Base-by-base conservation (phyloP, 129 eudicot species). In the sunflower (Helianthus annuus) region DNA sequence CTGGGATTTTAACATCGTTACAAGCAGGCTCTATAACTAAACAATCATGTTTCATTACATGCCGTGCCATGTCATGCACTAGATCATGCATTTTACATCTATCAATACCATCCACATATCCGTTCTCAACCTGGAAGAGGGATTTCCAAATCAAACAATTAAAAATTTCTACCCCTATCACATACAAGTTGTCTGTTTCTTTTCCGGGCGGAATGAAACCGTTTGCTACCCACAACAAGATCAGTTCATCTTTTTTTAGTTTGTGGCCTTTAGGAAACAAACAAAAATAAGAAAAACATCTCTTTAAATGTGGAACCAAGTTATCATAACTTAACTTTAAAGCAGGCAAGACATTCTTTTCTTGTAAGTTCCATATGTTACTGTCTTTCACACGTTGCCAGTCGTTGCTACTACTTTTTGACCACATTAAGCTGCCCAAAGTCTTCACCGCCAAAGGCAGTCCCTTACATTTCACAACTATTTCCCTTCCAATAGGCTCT, bases 251-350 rank as follows among this genome's bases (percentile, higher is more conserved):
- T 6, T 32, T 68, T 4, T 2, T 7, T 45, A 49, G 3, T 34
- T 2, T 0, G 32, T n/a, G 51, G n/a, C 73, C 45, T 14, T 49
- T 32, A 0, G 48, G 46, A 68, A 68, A 48, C 59, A 34, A 10
- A 54, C 54, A 51, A 58, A 66, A 83, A 63, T 85, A 81, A 11
- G 85, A 2, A 1, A 68, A 68, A 32, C 59, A 68, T 34, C 24
- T 13, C 22, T 66, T 66, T n/a, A 19, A 8, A 42, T 42, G 17
- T 16, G 55, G 54, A 40, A 3, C 4, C 70, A 42, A 40, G 9
- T 66, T 17, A 66, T 66, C 17, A 10, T 66, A 66, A 4, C 70
- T 66, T 12, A 66, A 44, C 15, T 66, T 45, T 3, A 52, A 52
- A 27, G 60, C 29, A 7, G 62, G 73, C 46, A 68, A 7, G 1